These are phyloP conservation scores for Chondrostereum purpureum DNA, from an alignment of 1,284 basidiomycete genomes.

Conservation along the genomic window DNA sequence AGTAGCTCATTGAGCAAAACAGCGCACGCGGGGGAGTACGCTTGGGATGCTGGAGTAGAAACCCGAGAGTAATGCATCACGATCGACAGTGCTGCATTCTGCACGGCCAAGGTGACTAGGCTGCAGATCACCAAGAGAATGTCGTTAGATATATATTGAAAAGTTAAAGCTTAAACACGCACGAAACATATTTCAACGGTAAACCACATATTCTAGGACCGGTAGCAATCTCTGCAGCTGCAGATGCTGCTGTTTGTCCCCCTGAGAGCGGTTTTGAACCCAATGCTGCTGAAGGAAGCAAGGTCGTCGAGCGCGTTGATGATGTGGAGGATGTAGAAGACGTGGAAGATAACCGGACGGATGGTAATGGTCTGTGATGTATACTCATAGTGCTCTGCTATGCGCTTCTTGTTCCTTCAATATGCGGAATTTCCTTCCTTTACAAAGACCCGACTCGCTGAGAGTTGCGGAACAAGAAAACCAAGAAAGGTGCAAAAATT, in stretches of 20 bases:
- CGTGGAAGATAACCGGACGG: not conserved
- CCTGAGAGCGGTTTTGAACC: constrained; percentile 18
- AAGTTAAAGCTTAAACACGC: constrained; percentile 20
- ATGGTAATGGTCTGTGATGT: constrained; percentile 1
- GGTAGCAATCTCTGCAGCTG: not conserved
- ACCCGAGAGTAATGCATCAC: constrained; percentile 96
- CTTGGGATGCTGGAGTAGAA: constrained; percentile 63
- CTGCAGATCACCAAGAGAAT: constrained; percentile 45
- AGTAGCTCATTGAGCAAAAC: constrained; percentile 92
- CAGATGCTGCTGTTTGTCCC: constrained; percentile 15
- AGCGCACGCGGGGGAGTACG: constrained; percentile 90
- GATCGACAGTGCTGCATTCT: constrained; percentile 93
- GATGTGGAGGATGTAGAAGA: constrained; percentile 11
- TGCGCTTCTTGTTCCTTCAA: too few relatives aligned
- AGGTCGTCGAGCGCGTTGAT: constrained; percentile 33
- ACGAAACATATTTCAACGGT: constrained; percentile 59
- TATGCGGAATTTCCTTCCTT: too few relatives aligned
- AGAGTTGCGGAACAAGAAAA: too few relatives aligned
- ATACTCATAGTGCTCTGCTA: too few relatives aligned
- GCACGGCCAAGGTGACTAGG: constrained; percentile 87
- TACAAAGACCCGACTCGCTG: too few relatives aligned
- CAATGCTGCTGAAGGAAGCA: constrained; percentile 30
- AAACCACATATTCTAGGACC: constrained; percentile 42
- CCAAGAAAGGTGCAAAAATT: too few relatives aligned
- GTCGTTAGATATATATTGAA: constrained; percentile 8